A percentile compares a stretch with the other conserved stretches of the same genome.
These are phyloP conservation scores for Aspergillus sclerotiicarbonarius DNA, from an alignment of 495 filamentous ascomycete species.

Conservation along the genomic window DNA sequence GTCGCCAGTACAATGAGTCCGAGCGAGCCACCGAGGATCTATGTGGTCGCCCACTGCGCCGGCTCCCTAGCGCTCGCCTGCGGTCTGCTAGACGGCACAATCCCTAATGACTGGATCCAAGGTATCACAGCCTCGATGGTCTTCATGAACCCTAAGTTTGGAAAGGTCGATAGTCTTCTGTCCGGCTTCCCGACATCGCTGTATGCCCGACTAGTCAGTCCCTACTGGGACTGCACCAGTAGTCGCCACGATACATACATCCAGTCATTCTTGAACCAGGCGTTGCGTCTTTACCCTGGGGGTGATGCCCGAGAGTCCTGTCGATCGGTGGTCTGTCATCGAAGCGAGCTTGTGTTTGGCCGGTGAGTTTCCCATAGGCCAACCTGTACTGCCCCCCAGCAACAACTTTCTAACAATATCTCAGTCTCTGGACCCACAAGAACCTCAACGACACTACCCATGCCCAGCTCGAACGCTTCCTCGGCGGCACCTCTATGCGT, in stretches of 20 bases:
- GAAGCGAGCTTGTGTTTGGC: conserved; percentile 9
- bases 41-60: conserved; percentile 3
- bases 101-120: not conserved
- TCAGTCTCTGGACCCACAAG: conserved; percentile 3
- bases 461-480: conserved; percentile 2
- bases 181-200: not conserved
- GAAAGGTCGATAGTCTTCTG: not conserved
- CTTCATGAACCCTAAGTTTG: conserved; percentile 8
- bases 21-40: not conserved
- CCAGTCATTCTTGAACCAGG: not conserved
- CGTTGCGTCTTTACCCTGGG: not conserved
- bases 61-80: conserved; percentile 4
- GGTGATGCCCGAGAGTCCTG: conserved; percentile 3
- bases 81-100: not conserved
- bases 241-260: not conserved
- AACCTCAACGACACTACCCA: conserved; percentile 4
- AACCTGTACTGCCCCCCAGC: not conserved
- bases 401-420: not conserved
- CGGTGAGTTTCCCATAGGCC: not conserved
- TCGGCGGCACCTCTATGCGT: conserved; percentile 5
- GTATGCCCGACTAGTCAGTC: not conserved
- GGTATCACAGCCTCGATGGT: conserved; percentile 6
- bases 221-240: conserved; percentile 7
- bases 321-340: conserved; percentile 2
- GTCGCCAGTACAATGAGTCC: not conserved